Evolutionary conservation across 768 basidiomycete genomes (phyloP).

Genomic region (Trametes coccinea): DNA sequence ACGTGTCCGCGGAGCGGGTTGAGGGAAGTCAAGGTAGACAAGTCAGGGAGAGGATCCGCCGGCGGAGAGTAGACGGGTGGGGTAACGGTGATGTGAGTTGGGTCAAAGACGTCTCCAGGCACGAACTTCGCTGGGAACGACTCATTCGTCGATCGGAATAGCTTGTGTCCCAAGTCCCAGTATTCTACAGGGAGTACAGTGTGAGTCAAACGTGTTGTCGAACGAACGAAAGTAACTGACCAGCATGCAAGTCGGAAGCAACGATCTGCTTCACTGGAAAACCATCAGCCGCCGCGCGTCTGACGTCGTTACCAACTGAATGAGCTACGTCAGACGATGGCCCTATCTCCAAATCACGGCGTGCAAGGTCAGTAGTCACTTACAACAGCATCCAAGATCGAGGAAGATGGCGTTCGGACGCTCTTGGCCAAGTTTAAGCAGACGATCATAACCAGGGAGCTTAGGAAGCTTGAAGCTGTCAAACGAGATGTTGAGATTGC

Average conservation of each 20-base stretch:
- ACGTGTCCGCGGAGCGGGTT: conserved; percentile 47
- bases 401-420: conserved; percentile 38
- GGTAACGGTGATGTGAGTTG: conserved; percentile 38
- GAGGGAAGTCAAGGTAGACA: conserved; percentile 41
- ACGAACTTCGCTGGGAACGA: conserved; percentile 57
- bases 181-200: conserved; percentile 39
- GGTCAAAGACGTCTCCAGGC: conserved; percentile 53
- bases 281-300: conserved; percentile 41
- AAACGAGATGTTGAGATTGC: not conserved
- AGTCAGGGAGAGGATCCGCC: conserved; percentile 22
- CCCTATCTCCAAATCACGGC: not conserved
- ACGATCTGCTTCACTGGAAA: conserved; percentile 41
- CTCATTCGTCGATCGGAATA: conserved; percentile 52
- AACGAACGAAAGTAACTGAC: conserved; percentile 18
- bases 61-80: conserved; percentile 23
- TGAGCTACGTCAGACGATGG: not conserved
- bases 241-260: conserved; percentile 36
- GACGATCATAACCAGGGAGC: conserved; percentile 21
- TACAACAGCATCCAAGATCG: conserved; percentile 47
- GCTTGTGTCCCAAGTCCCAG: conserved; percentile 59
- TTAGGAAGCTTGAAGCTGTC: conserved; percentile 22
- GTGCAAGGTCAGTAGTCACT: not conserved
- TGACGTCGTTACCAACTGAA: conserved; percentile 41
- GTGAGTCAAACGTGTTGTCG: not conserved
- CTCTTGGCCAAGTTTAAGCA: conserved; percentile 37